A percentile compares a stretch with the other conserved stretches of the same genome.
Conservation (phyloP, 768 basidiomycete species). For the Pleurotus eryngii region DNA sequence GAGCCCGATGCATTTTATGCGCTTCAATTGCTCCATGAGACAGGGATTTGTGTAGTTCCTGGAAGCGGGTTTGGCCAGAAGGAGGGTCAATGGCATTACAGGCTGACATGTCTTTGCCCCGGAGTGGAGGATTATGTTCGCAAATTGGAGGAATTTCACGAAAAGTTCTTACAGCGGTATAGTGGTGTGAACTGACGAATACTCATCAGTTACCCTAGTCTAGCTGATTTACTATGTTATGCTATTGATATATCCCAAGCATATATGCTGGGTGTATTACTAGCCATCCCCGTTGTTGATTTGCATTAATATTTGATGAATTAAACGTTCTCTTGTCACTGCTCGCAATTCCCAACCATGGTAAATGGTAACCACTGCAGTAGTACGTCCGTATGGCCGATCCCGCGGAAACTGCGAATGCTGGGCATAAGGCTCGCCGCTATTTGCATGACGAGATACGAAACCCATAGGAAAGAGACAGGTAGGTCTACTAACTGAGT, state of each 20-base stretch:
- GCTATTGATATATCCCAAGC: no score
- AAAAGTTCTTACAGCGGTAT: constrained; percentile 30
- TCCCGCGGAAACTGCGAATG: not conserved
- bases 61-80: constrained; percentile 95
- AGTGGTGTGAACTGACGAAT: constrained; percentile 11
- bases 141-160: constrained; percentile 61
- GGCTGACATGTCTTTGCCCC: constrained; percentile 92
- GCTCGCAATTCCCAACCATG: no score
- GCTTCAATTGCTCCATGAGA: constrained; percentile 77
- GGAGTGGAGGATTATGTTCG: constrained; percentile 91
- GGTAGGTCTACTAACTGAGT: not conserved
- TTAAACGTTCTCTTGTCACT: no score
- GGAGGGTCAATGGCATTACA: constrained; percentile 86
- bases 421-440: not conserved
- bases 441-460: not conserved
- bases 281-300: no score
- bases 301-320: no score
- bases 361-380: no score
- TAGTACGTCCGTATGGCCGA: not conserved
- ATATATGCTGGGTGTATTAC: no score
- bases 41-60: constrained; percentile 92
- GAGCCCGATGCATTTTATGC: constrained; percentile 89
- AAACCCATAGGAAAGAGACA: not conserved
- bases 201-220: no score
- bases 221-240: no score